Percentiles rank a stretch among this genome's conserved stretches.
Evolutionary conservation across 176 grass and related monocot genomes (phyloP).

Genomic region (Musa schizocarpa): DNA sequence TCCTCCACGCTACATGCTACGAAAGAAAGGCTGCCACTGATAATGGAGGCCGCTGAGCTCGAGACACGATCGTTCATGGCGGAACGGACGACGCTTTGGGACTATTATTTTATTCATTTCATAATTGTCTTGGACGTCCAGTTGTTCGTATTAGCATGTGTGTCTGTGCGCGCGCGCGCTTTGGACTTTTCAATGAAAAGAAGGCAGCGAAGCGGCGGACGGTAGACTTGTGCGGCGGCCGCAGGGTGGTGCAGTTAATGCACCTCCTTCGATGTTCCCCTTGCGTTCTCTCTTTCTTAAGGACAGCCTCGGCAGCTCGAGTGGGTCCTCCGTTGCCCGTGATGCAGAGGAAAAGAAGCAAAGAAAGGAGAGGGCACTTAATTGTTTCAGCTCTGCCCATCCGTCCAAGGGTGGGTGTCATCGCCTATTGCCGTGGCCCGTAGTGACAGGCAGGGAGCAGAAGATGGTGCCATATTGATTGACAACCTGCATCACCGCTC

Average conservation of each 20-base stretch:
- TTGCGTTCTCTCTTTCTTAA: neutral
- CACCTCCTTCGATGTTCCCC: neutral
- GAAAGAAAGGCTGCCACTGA: no score
- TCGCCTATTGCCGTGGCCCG: no score
- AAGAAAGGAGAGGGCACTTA: no score
- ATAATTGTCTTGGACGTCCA: neutral
- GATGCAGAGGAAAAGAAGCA: neutral
- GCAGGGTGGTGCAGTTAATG: conserved; percentile 5
- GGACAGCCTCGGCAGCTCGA: no score
- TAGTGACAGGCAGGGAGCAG: no score
- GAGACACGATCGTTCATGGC: neutral
- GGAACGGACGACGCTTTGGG: neutral
- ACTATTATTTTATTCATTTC: neutral
- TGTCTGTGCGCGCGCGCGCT: neutral
- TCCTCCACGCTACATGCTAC: no score
- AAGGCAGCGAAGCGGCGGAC: conserved; percentile 5
- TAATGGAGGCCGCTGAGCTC: neutral
- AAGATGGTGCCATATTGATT: no score
- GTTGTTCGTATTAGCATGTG: neutral
- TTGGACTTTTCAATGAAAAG: neutral
- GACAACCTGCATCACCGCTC: no score
- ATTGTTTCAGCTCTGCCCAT: no score
- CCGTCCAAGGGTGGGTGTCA: no score
- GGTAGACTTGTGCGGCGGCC: neutral
- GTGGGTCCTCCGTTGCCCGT: neutral